Percentiles rank a stretch among this genome's conserved stretches.
Evolutionary conservation across 2,329 filamentous ascomycete genomes (phyloP).

Genomic region (Thielaviopsis euricoi): DNA sequence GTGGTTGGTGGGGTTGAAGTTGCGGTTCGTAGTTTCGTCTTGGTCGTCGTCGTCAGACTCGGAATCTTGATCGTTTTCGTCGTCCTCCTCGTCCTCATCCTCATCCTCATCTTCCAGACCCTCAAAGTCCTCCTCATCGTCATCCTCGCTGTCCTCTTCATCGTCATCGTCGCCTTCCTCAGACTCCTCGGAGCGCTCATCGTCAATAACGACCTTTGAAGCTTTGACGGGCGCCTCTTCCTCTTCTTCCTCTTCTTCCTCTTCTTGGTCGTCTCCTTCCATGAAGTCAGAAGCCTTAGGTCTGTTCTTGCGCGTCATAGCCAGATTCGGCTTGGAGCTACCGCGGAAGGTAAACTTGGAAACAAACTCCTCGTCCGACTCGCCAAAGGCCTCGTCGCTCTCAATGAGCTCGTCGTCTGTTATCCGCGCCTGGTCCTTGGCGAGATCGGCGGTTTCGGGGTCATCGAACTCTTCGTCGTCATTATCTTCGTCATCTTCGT

Average conservation of each 20-base stretch:
- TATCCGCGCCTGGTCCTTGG: constrained; percentile 27
- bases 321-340: constrained; percentile 33
- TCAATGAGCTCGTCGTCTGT: constrained; percentile 45
- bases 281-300: constrained; percentile 42
- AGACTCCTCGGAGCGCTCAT: constrained; percentile 17
- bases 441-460: constrained; percentile 37
- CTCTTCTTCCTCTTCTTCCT: constrained; percentile 22
- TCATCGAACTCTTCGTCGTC: constrained; percentile 36
- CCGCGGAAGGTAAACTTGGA: constrained; percentile 52
- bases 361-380: constrained; percentile 72
- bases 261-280: constrained; percentile 19
- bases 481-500: constrained; percentile 29
- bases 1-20: constrained; percentile 4
- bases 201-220: constrained; percentile 18
- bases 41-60: constrained; percentile 16
- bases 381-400: constrained; percentile 56
- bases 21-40: constrained; percentile 11
- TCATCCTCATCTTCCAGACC: constrained; percentile 23
- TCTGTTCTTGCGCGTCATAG: constrained; percentile 22
- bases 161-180: constrained; percentile 22
- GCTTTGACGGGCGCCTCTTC: constrained; percentile 16
- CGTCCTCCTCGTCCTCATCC: constrained; percentile 22
- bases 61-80: constrained; percentile 16
- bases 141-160: constrained; percentile 21
- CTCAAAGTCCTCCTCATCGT: constrained; percentile 21